phyloP scores from a whole-genome alignment of 1,284 basidiomycete genomes.

The Xerocomus nothofagi region DNA sequence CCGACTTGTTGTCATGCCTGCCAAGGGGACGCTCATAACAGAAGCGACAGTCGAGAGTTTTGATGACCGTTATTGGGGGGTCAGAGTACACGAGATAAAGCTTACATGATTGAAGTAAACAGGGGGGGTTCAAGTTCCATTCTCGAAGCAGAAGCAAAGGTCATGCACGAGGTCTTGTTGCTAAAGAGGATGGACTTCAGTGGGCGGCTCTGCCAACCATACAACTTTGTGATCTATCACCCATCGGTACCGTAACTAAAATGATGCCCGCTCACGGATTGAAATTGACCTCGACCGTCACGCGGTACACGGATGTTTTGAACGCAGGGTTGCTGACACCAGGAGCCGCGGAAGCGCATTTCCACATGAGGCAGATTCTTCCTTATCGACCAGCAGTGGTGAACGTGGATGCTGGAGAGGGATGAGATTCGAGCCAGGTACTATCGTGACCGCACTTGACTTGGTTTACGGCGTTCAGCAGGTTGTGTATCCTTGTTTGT shows the following conservation, averaged over 20 bases:
- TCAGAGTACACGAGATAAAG: constrained; percentile 11
- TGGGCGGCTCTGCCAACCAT: constrained; percentile 18
- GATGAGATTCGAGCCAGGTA: background rate
- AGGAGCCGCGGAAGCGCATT: constrained; percentile 1
- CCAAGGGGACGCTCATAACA: constrained; percentile 12
- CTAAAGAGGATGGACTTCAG: constrained; percentile 17
- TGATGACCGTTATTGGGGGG: background rate
- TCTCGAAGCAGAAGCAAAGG: constrained; percentile 28
- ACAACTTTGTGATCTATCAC: constrained; percentile 28
- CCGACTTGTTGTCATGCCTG: constrained; percentile 2
- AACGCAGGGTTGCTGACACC: constrained; percentile 8
- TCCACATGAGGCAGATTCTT: constrained; percentile 1
- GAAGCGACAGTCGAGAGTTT: constrained; percentile 2
- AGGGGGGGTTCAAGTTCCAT: constrained; percentile 24
- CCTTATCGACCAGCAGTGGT: constrained; percentile 6
- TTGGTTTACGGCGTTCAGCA: background rate
- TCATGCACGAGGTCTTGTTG: constrained; percentile 23
- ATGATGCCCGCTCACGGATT: constrained; percentile 32
- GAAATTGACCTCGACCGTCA: constrained; percentile 26
- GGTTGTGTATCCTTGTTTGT: constrained; percentile 34
- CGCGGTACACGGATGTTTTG: constrained; percentile 24
- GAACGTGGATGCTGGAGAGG: background rate
- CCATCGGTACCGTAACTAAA: constrained; percentile 35
- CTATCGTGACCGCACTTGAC: no score
- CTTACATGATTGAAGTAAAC: constrained; percentile 23